Evolutionary conservation across 148 eudicot genomes (phyloP), one percentile per base, ranked within the genome.

Genomic region (Salicornia ramosissima): DNA sequence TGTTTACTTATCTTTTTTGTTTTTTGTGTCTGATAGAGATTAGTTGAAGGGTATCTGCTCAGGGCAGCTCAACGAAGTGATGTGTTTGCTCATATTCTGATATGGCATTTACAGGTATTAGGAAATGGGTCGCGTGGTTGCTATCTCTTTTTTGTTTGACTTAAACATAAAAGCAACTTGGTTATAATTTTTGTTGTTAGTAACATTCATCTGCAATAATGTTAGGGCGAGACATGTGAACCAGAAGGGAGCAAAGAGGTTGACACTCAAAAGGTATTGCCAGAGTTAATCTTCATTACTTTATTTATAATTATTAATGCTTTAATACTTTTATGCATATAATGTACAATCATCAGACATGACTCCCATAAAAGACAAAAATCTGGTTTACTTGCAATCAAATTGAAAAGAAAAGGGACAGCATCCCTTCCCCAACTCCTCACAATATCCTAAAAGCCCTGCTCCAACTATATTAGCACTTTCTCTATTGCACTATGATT

Each of bases 51-150:
- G 45, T 94, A 91, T 80, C 79, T 94, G 88, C 88, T 91, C 71
- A 85, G 99, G 82, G 99, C 97, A 80, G 87, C 96, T 70, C 97
- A 89, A 71, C 81, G 99, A 80, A 95, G 93, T 82, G 96, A 89
- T 80, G 67, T 91, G 55, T 89, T 95, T 82, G 91, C 99, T 24
- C 97, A 95, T 79, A 94, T 94, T 66, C 86, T 94, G 67, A 89
- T 91, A 82, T 91, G 99, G 99, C 90, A 88, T 73, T 81, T 94
- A 73, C 97, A 94, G 96, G 97, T 91, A 77, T 71, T 49, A 42
- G 70, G 36, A 45, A n/a, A 33, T 78, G 64, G 52, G 47, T n/a
- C 47, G 45, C 25, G 40, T 36, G 4, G 9, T 52, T 64, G 24
- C 34, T 18, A 15, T 53, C 6, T 33, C 24, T 28, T 16, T 46